Evolutionary conservation across 108 stramenopile species (phyloP), one percentile per base, ranked within the genome.

Genomic region (Tribonema minus): DNA sequence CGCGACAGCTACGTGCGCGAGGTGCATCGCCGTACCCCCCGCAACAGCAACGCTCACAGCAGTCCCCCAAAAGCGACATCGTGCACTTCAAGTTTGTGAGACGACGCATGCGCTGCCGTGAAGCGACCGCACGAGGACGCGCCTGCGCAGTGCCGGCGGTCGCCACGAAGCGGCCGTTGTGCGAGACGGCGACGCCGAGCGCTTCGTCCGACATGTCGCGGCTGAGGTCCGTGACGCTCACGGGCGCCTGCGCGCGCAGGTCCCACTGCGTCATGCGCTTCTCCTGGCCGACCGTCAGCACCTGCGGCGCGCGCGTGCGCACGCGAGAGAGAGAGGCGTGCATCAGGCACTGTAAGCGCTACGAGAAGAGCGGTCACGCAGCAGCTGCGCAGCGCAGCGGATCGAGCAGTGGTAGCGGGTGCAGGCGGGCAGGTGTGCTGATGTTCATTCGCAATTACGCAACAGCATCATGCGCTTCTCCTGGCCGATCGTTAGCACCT

Each of bases 241-340:
- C 80, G 37, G 82, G 83, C 37, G 84, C 60, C 41, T 73, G 84
- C 39, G 83, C 83, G 26, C 87, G 67, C 3, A 87, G 63, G 40
- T 90, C 87, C 89, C 89, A 90, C 58, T 81, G 60, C 32, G 84
- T 83, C 6, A 90, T 29, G 25, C 83, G 35, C 37, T 85, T 72
- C 62, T 89, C 88, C 82, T 90, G 89, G 0, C 89, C 89, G 54
- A 88, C 84, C 6, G 87, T 85, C 58, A 90, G 20, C 3, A 54
- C 20, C 46, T 54, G 46, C 46, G 20, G 46, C n/a, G n/a, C n/a
- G n/a, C n/a, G n/a, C n/a, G n/a, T n/a, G n/a, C n/a, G n/a, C n/a
- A n/a, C n/a, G n/a, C n/a, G n/a, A n/a, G n/a, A n/a, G n/a, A n/a
- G n/a, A n/a, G n/a, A n/a, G n/a, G n/a, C n/a, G n/a, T n/a, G n/a